These are phyloP conservation scores for Trametes pubescens DNA, from an alignment of 1,284 basidiomycete species.

Conservation along the genomic window DNA sequence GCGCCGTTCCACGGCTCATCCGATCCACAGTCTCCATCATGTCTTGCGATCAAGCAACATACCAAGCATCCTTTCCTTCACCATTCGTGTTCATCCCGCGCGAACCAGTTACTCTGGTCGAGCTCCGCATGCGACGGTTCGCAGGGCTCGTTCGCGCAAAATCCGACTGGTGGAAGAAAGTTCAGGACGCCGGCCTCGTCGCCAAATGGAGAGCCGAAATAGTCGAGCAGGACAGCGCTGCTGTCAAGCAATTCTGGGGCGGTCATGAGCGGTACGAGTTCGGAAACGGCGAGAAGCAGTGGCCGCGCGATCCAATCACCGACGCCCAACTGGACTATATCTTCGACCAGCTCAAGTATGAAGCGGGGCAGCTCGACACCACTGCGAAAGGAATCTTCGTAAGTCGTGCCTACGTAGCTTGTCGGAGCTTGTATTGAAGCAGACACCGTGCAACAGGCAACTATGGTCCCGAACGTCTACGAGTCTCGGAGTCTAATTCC, in stretches of 20 bases:
- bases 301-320: constrained; percentile 19
- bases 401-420: background rate
- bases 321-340: constrained; percentile 46
- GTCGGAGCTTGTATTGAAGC: background rate
- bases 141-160: constrained; percentile 15
- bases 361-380: constrained; percentile 51
- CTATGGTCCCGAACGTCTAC: constrained; percentile 49
- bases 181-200: constrained; percentile 6
- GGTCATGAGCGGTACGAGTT: constrained; percentile 8
- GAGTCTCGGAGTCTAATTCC: constrained; percentile 42
- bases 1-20: too few relatives aligned
- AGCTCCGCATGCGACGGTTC: constrained; percentile 20
- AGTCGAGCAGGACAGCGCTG: constrained; percentile 14
- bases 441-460: constrained; percentile 2
- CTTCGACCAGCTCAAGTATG: constrained; percentile 56
- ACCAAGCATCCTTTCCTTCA: constrained; percentile 5
- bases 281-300: constrained; percentile 8
- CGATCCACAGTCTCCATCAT: too few relatives aligned
- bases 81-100: constrained; percentile 17
- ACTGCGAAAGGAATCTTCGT: constrained; percentile 46
- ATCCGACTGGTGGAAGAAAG: constrained; percentile 22
- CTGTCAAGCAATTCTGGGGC: constrained; percentile 17
- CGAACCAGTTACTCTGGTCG: constrained; percentile 18
- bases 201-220: constrained; percentile 19
- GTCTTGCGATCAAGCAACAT: too few relatives aligned